Evolutionary conservation across 2,329 filamentous ascomycete species (phyloP), one percentile per base, ranked within the genome.

Genomic region (Periconia sp.): DNA sequence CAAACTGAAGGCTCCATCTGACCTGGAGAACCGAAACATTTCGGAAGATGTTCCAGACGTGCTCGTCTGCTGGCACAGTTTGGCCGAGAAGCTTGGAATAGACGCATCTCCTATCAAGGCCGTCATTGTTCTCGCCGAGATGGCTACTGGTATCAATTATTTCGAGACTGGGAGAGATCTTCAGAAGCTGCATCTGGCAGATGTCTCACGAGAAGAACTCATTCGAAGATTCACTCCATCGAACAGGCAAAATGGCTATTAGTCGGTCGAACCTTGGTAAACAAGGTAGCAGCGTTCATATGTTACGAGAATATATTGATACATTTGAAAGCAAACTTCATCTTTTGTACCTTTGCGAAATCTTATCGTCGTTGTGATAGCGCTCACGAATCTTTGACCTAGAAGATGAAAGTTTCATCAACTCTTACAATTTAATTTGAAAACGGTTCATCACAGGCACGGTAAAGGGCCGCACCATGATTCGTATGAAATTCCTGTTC

Each of bases 401-500:
- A n/a, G n/a, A n/a, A n/a, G n/a, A n/a, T n/a, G n/a, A n/a, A n/a
- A n/a, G n/a, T n/a, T n/a, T n/a, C n/a, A n/a, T n/a, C n/a, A n/a
- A n/a, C n/a, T n/a, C n/a, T n/a, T n/a, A n/a, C n/a, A n/a, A n/a
- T n/a, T n/a, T n/a, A n/a, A n/a, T n/a, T n/a, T n/a, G n/a, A n/a
- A n/a, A n/a, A n/a, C n/a, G n/a, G n/a, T n/a, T n/a, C n/a, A n/a
- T n/a, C n/a, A n/a, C n/a, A n/a, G n/a, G n/a, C n/a, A n/a, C n/a
- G n/a, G n/a, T n/a, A n/a, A n/a, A n/a, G n/a, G 80, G 79, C 2
- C 84, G 67, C 13, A 73, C 50, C 46, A 78, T 66, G 18, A 69
- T 62, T 15, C 59, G 65, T 11, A 59, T 46, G 55, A 77, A 59
- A 4, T 30, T 13, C 17, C 71, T 55, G 12, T 49, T 54, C 11